Evolutionary conservation across 2,329 filamentous ascomycete genomes (phyloP).

Genomic region (Pyrenophora teres): DNA sequence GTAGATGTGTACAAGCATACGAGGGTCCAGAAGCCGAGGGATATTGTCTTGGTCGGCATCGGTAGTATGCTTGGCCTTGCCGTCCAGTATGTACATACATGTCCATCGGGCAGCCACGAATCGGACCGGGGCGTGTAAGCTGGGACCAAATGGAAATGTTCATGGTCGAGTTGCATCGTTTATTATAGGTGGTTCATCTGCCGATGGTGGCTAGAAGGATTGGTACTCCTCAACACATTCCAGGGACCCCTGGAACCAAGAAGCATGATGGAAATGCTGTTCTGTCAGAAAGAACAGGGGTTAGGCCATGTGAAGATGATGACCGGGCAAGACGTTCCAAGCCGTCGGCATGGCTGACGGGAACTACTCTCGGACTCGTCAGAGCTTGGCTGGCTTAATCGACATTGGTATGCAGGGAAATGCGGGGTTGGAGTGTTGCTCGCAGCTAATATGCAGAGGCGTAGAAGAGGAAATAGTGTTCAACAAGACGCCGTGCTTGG

Average conservation of each 20-base stretch:
- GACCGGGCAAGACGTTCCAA: constrained; percentile 20
- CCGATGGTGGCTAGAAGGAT: neutral
- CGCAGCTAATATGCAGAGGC: constrained; percentile 23
- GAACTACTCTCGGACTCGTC: constrained; percentile 31
- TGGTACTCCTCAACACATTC: neutral
- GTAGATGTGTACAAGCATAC: neutral
- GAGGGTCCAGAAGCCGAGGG: neutral
- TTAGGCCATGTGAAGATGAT: constrained; percentile 4
- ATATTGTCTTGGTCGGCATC: constrained; percentile 6
- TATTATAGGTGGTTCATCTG: neutral
- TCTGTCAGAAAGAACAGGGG: constrained; percentile 2
- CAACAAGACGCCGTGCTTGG: constrained; percentile 29
- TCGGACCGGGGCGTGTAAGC: constrained; percentile 17
- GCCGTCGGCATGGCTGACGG: constrained; percentile 31
- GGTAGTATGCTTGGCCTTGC: constrained; percentile 17
- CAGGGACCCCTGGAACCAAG: neutral
- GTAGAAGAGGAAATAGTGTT: constrained; percentile 14
- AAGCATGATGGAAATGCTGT: neutral
- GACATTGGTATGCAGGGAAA: constrained; percentile 37
- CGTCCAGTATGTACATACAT: neutral
- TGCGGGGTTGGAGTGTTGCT: constrained; percentile 43
- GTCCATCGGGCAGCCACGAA: constrained; percentile 12
- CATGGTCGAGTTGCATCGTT: neutral
- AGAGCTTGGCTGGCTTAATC: constrained; percentile 34
- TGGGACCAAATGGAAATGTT: neutral